Conservation (phyloP, 2,329 filamentous ascomycete species). For the Aureobasidium mangrovei region DNA sequence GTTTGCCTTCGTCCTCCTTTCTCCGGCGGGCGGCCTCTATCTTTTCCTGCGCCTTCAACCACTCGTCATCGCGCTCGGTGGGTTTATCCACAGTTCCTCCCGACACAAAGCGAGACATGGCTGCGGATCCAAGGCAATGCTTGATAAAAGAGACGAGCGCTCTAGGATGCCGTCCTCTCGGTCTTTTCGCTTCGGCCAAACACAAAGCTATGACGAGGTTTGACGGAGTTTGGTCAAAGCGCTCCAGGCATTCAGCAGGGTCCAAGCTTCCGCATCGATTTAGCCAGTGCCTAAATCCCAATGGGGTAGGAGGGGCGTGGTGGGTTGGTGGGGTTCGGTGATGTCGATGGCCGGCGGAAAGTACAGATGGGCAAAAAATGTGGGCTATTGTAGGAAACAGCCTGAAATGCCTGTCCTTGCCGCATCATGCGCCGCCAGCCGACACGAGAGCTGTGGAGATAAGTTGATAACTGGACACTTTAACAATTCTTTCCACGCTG, state of each 20-base stretch:
- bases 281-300: conserved; percentile 3
- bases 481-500: not conserved
- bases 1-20: conserved; percentile 43
- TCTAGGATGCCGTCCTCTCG: not conserved
- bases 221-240: not conserved
- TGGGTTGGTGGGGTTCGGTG: conserved; percentile 1
- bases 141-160: not conserved
- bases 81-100: conserved; percentile 41
- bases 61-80: conserved; percentile 45
- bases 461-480: not conserved
- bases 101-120: conserved; percentile 45
- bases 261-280: not conserved
- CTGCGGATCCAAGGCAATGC: not conserved
- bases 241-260: not conserved
- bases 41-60: conserved; percentile 56
- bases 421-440: not conserved
- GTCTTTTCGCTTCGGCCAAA: conserved; percentile 6
- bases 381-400: not conserved
- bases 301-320: not conserved
- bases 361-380: not conserved
- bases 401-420: conserved; percentile 5
- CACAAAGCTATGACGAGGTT: conserved; percentile 8
- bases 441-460: conserved; percentile 5
- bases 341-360: not conserved
- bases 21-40: conserved; percentile 51